phyloP scores from a whole-genome alignment of 768 basidiomycete species.

The Serendipita sp. region DNA sequence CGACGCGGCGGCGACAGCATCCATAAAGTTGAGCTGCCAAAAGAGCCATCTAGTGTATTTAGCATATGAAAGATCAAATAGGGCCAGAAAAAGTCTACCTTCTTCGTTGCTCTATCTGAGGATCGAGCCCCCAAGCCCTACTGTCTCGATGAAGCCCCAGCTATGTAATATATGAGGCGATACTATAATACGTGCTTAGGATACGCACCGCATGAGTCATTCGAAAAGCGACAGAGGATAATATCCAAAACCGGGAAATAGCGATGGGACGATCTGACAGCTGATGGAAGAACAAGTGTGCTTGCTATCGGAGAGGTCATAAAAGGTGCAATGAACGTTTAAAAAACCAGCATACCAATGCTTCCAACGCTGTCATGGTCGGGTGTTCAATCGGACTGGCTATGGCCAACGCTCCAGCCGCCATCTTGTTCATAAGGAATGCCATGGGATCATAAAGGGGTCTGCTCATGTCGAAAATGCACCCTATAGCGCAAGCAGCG shows the following conservation, averaged over 20 bases:
- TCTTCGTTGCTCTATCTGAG: not conserved
- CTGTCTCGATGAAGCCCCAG: slow-evolving; percentile 3
- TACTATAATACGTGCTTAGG: not conserved
- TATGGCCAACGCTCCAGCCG: not conserved
- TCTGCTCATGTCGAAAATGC: not conserved
- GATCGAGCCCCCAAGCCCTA: not conserved
- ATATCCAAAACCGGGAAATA: not conserved
- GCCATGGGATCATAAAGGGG: not conserved
- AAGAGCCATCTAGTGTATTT: not conserved
- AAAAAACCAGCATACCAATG: not conserved
- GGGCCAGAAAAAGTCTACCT: not conserved
- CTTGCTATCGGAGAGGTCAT: not conserved
- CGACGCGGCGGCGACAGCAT: not conserved
- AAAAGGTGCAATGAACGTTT: not conserved
- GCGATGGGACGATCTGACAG: not conserved
- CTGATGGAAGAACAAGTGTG: slow-evolving; percentile 3
- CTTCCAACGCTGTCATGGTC: not conserved
- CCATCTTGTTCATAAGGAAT: not conserved
- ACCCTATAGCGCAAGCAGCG: not conserved
- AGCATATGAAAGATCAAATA: too few species aligned
- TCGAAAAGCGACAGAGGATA: not conserved
- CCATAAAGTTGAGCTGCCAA: slow-evolving; percentile 4
- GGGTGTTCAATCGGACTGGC: not conserved
- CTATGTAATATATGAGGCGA: not conserved
- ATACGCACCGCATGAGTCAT: not conserved